These are phyloP conservation scores for Penicillium subrubescens DNA, from an alignment of 495 filamentous ascomycete genomes.

Conservation along the genomic window DNA sequence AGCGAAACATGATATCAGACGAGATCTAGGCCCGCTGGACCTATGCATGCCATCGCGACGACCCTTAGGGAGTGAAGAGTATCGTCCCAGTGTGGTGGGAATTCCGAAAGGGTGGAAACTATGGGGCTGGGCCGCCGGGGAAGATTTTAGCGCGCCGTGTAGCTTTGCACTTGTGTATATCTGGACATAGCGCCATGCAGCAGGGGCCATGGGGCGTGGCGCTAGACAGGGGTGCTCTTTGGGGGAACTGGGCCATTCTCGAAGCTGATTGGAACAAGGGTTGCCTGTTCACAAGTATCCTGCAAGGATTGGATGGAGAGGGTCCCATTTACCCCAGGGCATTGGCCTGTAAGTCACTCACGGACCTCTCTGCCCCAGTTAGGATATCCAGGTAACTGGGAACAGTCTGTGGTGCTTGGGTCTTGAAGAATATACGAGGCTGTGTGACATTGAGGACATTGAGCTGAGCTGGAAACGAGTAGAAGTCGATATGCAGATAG, in stretches of 20 bases:
- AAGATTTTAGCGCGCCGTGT: constrained; percentile 21
- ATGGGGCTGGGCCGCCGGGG: constrained; percentile 20
- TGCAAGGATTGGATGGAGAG: constrained; percentile 21
- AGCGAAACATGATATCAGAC: not conserved
- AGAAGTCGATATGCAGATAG: not conserved
- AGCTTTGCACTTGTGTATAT: constrained; percentile 18
- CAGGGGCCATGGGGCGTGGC: not conserved
- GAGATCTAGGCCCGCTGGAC: not conserved
- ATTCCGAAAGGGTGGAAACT: constrained; percentile 18
- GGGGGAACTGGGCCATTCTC: not conserved
- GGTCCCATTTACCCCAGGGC: not conserved
- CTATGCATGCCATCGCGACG: constrained; percentile 14
- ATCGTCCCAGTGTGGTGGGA: constrained; percentile 19
- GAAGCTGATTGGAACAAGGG: constrained; percentile 18
- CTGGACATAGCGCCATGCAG: constrained; percentile 8
- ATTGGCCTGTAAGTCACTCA: constrained; percentile 2
- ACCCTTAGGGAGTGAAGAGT: not conserved
- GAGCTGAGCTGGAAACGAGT: not conserved
- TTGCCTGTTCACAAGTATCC: constrained; percentile 12
- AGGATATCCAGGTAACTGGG: constrained; percentile 30
- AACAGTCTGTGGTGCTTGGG: constrained; percentile 7
- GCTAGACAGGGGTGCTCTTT: not conserved
- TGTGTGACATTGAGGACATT: not conserved
- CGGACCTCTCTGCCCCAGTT: constrained; percentile 7
- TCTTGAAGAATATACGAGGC: not conserved